Evolutionary conservation across 495 filamentous ascomycete species (phyloP), one percentile per base, ranked within the genome.

Genomic region (Lepraria neglecta): DNA sequence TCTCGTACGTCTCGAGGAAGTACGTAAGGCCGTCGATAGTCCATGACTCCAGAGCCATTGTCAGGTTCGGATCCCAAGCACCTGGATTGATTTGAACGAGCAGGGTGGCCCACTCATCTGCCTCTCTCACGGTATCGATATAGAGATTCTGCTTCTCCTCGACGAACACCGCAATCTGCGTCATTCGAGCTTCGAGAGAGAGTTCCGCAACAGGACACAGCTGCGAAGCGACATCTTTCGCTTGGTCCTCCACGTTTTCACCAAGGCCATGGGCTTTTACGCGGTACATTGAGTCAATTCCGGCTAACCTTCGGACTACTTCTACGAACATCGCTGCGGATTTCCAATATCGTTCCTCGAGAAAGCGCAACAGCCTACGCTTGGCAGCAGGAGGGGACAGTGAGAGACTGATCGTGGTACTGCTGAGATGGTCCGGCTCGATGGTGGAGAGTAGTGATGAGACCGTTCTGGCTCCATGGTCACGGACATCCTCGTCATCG

Each of bases 141-240:
- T 87, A 97, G 0, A 96, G 76, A 62, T 98, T 98, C 64, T 92
- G 90, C 66, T 94, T 91, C 73, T 98, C 94, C 65, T 88, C 78
- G 15, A 82, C 84, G 67, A 98, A 98, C 0, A 98, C 75, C 3
- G 87, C 79, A 33, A 82, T 84, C 66, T 89, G 85, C 52, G 86
- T 83, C 53, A 80, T 78, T 46, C 80, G 67, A 27, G 82, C 79
- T 27, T 78, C 66, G 0, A 68, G 63, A 15, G 92, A 69, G 19
- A 77, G 72, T 0, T 70, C 65, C 4, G 72, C 71, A 0, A 87
- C 79, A 0, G 80, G 62, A 15, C 64, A 51, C 2, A 73, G 63
- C 14, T 57, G 52, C 0, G 42, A 58, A 15, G 42, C 43, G 15
- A 55, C 44, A 38, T 52, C 58, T n/a, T 65, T 67, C 9, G 65